Conservation (phyloP, 805 yeast genomes). For the Yarrowia alimentaria region DNA sequence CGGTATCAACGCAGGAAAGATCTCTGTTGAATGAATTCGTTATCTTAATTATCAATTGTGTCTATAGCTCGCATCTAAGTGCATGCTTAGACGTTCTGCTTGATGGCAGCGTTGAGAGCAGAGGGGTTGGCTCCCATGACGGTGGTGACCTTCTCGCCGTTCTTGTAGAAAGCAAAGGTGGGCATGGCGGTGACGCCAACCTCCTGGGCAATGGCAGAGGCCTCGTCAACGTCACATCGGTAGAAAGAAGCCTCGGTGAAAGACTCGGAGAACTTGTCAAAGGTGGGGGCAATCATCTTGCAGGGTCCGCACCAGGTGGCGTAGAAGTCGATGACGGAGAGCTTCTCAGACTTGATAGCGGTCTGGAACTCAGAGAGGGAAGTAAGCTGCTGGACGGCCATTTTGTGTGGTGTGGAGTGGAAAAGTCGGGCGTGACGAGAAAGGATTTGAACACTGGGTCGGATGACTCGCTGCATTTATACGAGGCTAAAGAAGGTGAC, state of each 20-base stretch:
- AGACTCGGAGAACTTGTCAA: conserved; percentile 51
- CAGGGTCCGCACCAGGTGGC: conserved; percentile 99
- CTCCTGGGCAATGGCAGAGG: conserved; percentile 70
- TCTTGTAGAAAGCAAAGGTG: conserved; percentile 72
- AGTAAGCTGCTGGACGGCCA: conserved; percentile 53
- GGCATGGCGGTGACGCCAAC: conserved; percentile 65
- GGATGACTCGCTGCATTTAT: conserved; percentile 25
- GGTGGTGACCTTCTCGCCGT: conserved; percentile 73
- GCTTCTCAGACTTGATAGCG: conserved; percentile 60
- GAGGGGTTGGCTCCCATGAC: conserved; percentile 86
- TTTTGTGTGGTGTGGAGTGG: conserved; percentile 36
- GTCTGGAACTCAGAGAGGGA: conserved; percentile 61
- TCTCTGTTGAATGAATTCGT: too few species aligned
- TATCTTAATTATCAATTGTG: too few species aligned
- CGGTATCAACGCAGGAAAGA: too few species aligned
- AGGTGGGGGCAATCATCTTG: conserved; percentile 92
- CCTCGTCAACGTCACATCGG: conserved; percentile 90
- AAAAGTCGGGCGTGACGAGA: conserved; percentile 22
- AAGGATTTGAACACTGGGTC: conserved; percentile 21
- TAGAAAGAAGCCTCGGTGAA: conserved; percentile 69
- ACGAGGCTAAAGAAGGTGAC: conserved; percentile 24
- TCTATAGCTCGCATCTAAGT: conserved; percentile 3
- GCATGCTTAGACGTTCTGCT: conserved; percentile 46
- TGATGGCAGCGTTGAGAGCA: conserved; percentile 56
- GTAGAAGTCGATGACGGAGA: conserved; percentile 91